Evolutionary conservation across 2,329 filamentous ascomycete genomes (phyloP).

Genomic region (Claviceps arundinis): DNA sequence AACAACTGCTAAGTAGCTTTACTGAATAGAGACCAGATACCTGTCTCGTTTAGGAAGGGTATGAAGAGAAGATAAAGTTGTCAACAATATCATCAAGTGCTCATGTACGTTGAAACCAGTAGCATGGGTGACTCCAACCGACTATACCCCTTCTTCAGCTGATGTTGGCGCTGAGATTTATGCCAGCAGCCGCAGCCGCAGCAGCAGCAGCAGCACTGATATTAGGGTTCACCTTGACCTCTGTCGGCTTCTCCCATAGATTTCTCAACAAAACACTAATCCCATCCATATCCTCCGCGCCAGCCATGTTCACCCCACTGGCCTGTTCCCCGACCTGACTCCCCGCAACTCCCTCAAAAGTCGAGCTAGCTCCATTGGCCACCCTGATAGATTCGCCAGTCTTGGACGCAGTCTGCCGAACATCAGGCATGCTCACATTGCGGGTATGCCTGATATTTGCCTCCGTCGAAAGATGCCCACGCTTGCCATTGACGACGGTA

Average conservation of each 20-base stretch:
- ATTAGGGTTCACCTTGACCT: slow-evolving; percentile 20
- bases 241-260: slow-evolving; percentile 48
- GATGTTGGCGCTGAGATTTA: slow-evolving; percentile 29
- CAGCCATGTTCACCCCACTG: slow-evolving; percentile 36
- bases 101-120: too few relatives aligned
- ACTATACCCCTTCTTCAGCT: slow-evolving; percentile 7
- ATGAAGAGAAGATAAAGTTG: too few relatives aligned
- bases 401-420: slow-evolving; percentile 18
- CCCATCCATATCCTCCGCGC: slow-evolving; percentile 36
- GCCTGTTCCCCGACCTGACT: slow-evolving; percentile 26
- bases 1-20: too few relatives aligned
- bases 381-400: slow-evolving; percentile 22
- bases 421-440: slow-evolving; percentile 25
- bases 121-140: too few relatives aligned
- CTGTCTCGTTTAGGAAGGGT: too few relatives aligned
- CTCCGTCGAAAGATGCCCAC: slow-evolving; percentile 15
- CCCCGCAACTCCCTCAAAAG: slow-evolving; percentile 33
- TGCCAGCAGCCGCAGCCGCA: too few relatives aligned
- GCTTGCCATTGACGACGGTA: slow-evolving; percentile 26
- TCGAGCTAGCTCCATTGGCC: slow-evolving; percentile 28
- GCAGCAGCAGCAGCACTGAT: too few relatives aligned
- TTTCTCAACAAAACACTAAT: slow-evolving; percentile 39
- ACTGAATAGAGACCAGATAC: too few relatives aligned
- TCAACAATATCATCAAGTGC: too few relatives aligned
- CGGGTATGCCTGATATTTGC: slow-evolving; percentile 21